Evolutionary conservation across 805 yeast genomes (phyloP), one percentile per base, ranked within the genome.

Genomic region (Ogataea zsoltii): DNA sequence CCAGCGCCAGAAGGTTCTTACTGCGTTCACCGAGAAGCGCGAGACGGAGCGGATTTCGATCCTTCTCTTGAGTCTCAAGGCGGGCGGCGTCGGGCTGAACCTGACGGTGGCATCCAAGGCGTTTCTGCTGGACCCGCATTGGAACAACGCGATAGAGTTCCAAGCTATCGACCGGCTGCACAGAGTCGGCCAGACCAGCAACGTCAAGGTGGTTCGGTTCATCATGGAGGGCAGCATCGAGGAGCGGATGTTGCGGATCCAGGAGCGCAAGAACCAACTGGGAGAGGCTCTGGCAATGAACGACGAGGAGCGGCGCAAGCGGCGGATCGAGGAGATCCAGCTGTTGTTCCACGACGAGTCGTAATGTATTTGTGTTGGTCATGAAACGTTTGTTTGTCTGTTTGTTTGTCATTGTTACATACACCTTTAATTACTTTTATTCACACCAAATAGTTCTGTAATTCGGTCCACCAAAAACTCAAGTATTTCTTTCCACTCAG

Each of bases 51-150:
- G 58, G 43, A 44, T 60, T 1, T 54, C 64, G 31, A 75, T 91
- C 1, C 61, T 91, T 10, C 67, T 91, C 17, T 62, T 91, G 15
- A 85, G 96, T 7, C 67, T 90, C 50, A 91, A 89, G 63, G 96
- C 97, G 0, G 97, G 97, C 18, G 97, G 97, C 7, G 96, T 90
- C 11, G 97, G 97, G 0, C 71, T 91, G 50, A 91, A 91, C 59
- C 69, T 91, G 49, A 91, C 96, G 0, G 80, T 83, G 41, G 96
- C 97, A 0, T 84, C 88, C 0, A 75, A 79, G 29, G 97, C 95
- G 2, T 89, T 82, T 55, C 75, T 91, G 78, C 85, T 92, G 88
- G 97, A 91, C 58, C 97, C 97, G 0, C 91, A 96, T 94, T 91
- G 97, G 97, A 87, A 94, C 25, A 95, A 88, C 37, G 88, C 96